Percentiles rank a stretch among this genome's conserved stretches.
Conservation (phyloP, 352 stramenopile species). For the Phytopythium litorale region DNA sequence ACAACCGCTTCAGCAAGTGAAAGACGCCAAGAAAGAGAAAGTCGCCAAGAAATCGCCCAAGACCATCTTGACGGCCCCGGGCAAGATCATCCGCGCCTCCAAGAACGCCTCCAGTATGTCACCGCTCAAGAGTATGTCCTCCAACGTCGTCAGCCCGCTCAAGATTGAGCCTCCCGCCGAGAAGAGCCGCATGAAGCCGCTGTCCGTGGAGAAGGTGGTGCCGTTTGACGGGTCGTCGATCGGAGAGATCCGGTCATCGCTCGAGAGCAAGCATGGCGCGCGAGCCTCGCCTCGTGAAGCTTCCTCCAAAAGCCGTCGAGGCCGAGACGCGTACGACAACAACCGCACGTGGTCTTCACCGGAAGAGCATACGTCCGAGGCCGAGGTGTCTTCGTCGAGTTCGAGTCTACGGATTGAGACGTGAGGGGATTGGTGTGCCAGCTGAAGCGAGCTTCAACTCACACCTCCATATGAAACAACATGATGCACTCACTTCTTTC, state of each 20-base stretch:
- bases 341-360: slow-evolving; percentile 36
- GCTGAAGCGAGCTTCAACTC: not conserved
- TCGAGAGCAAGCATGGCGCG: slow-evolving; percentile 46
- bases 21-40: slow-evolving; percentile 16
- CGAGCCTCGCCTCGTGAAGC: slow-evolving; percentile 6
- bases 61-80: slow-evolving; percentile 30
- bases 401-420: slow-evolving; percentile 5
- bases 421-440: not conserved
- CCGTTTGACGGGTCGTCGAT: slow-evolving; percentile 54
- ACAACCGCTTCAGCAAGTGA: slow-evolving; percentile 4
- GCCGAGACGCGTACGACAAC: slow-evolving; percentile 30
- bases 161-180: slow-evolving; percentile 25
- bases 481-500: not conserved
- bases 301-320: slow-evolving; percentile 17
- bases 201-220: slow-evolving; percentile 18
- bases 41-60: slow-evolving; percentile 21
- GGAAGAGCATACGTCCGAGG: slow-evolving; percentile 24
- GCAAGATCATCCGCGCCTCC: slow-evolving; percentile 38
- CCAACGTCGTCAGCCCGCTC: slow-evolving; percentile 22
- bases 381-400: slow-evolving; percentile 6
- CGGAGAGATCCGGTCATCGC: slow-evolving; percentile 50
- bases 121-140: slow-evolving; percentile 22
- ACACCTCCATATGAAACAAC: not conserved
- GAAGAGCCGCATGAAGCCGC: slow-evolving; percentile 21
- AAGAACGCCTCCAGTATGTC: slow-evolving; percentile 11